phyloP scores from a whole-genome alignment of 257 asterid species.

The Solanum gracilifrons region DNA sequence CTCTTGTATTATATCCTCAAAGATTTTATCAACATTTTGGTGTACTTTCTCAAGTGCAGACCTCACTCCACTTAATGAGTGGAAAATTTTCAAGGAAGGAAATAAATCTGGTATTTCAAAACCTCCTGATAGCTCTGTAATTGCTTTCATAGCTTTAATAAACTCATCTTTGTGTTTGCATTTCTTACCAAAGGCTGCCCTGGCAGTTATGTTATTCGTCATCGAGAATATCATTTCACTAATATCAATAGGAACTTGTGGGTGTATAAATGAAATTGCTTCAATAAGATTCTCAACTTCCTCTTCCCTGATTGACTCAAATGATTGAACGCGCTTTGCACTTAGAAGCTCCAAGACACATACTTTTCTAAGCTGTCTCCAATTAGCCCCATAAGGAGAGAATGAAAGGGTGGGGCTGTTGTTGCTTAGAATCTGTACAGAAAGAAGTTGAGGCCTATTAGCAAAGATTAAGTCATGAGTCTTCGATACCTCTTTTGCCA shows the following conservation, averaged over 20 bases:
- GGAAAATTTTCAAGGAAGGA: neutral
- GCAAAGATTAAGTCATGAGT: neutral
- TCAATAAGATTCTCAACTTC: neutral
- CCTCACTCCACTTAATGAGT: neutral
- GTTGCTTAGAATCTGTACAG: neutral
- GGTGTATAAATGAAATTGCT: neutral
- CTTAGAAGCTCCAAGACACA: neutral
- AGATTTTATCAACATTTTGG: neutral
- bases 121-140: neutral
- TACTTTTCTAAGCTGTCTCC: neutral
- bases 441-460: neutral
- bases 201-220: neutral
- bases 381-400: neutral
- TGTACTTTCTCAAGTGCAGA: neutral
- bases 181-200: neutral
- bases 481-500: neutral
- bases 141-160: neutral
- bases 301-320: neutral
- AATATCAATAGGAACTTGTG: neutral
- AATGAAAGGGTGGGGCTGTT: neutral
- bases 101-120: neutral
- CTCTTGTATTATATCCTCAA: neutral
- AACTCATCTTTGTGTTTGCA: neutral
- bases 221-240: neutral
- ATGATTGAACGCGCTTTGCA: neutral